Base-by-base conservation (phyloP, 805 yeast species). In the Trichomonascus vanleenenianus region DNA sequence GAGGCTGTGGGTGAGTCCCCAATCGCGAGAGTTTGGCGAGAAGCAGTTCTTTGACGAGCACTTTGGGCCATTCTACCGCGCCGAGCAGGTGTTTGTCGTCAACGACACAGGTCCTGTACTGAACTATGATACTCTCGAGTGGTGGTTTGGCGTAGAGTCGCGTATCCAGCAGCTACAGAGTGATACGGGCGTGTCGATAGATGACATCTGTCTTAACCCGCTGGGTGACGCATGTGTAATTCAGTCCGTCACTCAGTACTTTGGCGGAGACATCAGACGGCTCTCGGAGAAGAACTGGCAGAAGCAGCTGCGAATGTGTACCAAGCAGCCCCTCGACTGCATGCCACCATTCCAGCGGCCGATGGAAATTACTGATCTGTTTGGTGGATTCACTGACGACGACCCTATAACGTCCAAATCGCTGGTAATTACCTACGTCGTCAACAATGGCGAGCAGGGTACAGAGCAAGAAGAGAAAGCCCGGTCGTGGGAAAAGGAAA, bases 331-430 rank as follows among this genome's bases (percentile, higher is more conserved):
- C 0, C 97, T 91, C 1, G 81, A 77, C 51, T 91, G 98, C 59
- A 66, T 91, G 34, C 97, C 98, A 0, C 65, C 81, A 0, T 91
- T 89, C 64, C 95, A 86, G 57, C 97, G 88, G 60, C 97, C 97
- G 0, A 68, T 91, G 50, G 83, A 80, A 54, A 76, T 79, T 22
- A 77, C 81, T 44, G 54, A 87, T 15, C 60, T 91, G 3, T 85
- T 91, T 62, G 89, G 91, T 14, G 79, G 78, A 0, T 61, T 59
- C 43, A 47, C 52, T 9, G 44, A 46, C 3, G 43, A 47, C 16
- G 71, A 76, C 54, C 74, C 81, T 1, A 60, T 83, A 19, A 62
- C 75, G 0, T 72, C 96, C 0, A 67, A 72, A 32, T 95, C 97
- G 0, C 73, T 91, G 40, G 83, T 85, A 1, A 74, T 85, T 0